Percentiles rank a stretch among this genome's conserved stretches.
These are phyloP conservation scores for Leccinum olivaceopallidum DNA, from an alignment of 768 basidiomycete species.

Conservation along the genomic window DNA sequence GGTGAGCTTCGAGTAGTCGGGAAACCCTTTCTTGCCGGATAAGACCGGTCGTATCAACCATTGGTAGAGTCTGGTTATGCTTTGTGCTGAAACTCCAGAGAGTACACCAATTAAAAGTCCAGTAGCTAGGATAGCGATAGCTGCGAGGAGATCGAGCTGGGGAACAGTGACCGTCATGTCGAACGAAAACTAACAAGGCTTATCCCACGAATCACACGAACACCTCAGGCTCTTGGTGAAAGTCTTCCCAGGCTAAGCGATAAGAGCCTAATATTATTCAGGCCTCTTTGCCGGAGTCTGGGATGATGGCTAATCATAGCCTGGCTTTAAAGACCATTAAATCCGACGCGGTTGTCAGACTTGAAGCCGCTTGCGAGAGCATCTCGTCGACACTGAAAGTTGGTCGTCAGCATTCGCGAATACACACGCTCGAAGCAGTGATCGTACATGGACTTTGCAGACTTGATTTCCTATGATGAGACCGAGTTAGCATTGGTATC, in stretches of 20 bases:
- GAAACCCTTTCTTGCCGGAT: slow-evolving; percentile 15
- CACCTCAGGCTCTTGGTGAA: background rate
- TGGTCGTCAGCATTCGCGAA: slow-evolving; percentile 11
- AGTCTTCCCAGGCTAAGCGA: background rate
- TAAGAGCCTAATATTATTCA: background rate
- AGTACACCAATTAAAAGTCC: slow-evolving; percentile 8
- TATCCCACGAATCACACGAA: slow-evolving; percentile 1
- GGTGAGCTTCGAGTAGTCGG: slow-evolving; percentile 44
- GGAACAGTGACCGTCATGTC: slow-evolving; percentile 10
- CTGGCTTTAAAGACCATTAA: slow-evolving; percentile 49
- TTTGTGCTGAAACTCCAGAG: background rate
- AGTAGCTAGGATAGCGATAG: slow-evolving; percentile 2
- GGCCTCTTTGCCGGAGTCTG: background rate
- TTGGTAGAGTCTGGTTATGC: background rate
- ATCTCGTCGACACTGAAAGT: slow-evolving; percentile 73
- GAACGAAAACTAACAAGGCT: background rate
- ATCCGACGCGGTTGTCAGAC: slow-evolving; percentile 46
- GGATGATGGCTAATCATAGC: slow-evolving; percentile 33
- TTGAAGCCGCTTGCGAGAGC: slow-evolving; percentile 65
- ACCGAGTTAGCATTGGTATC: slow-evolving; percentile 9
- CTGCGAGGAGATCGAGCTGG: slow-evolving; percentile 2
- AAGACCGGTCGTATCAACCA: slow-evolving; percentile 9
- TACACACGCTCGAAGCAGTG: slow-evolving; percentile 1
- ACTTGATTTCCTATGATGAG: slow-evolving; percentile 63
- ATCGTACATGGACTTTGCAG: slow-evolving; percentile 81